Conservation (phyloP, 2,329 filamentous ascomycete genomes). For the Plenodomus tracheiphilus region DNA sequence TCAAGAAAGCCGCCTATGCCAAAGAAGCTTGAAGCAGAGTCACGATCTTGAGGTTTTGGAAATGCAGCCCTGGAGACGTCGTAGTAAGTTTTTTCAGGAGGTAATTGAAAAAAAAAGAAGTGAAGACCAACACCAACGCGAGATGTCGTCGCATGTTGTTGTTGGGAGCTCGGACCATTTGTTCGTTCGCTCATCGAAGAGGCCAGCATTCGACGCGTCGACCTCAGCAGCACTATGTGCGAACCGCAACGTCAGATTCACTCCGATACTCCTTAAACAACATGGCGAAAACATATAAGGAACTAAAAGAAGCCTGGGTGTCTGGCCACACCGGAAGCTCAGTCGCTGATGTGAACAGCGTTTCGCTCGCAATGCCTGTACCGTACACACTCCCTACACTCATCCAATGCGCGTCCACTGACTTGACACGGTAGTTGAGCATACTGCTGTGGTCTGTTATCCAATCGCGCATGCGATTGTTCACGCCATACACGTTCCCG, state of each 20-base stretch:
- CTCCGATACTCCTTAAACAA: constrained; percentile 8
- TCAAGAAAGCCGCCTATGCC: too few relatives aligned
- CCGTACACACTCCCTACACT: constrained; percentile 27
- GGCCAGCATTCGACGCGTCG: constrained; percentile 24
- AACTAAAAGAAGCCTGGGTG: constrained; percentile 92
- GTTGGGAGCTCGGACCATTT: constrained; percentile 5
- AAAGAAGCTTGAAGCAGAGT: too few relatives aligned
- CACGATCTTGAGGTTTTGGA: too few relatives aligned
- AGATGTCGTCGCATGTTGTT: not conserved
- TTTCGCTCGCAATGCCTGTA: constrained; percentile 85
- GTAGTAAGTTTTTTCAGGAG: too few relatives aligned
- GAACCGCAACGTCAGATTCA: constrained; percentile 14
- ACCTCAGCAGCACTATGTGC: constrained; percentile 5
- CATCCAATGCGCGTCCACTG: constrained; percentile 20
- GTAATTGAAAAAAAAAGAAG: too few relatives aligned
- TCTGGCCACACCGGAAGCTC: constrained; percentile 84
- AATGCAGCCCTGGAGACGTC: too few relatives aligned
- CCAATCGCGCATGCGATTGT: constrained; percentile 82
- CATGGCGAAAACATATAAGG: constrained; percentile 71
- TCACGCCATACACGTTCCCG: constrained; percentile 71
- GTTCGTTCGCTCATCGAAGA: constrained; percentile 4
- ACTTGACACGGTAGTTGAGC: constrained; percentile 63
- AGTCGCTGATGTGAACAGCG: constrained; percentile 82
- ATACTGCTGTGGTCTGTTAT: constrained; percentile 86
- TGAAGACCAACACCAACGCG: too few relatives aligned